These are phyloP conservation scores for Emmonsiellopsis sp. DNA, from an alignment of 2,329 filamentous ascomycete genomes.

Conservation along the genomic window DNA sequence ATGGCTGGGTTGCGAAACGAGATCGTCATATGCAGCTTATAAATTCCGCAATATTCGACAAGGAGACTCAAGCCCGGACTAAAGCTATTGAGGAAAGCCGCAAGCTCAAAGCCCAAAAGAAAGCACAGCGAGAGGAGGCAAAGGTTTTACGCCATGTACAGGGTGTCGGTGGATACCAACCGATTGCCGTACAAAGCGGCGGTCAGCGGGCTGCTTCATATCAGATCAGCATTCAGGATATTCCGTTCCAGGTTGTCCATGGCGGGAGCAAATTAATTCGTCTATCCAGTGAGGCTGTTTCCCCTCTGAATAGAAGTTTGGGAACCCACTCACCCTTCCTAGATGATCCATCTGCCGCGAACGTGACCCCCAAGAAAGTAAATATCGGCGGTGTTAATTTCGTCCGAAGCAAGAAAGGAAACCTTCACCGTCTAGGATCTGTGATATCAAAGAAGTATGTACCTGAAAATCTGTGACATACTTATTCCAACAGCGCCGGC, in stretches of 20 bases:
- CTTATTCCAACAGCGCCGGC: neutral
- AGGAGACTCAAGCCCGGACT: slow-evolving; percentile 57
- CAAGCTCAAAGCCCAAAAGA: slow-evolving; percentile 41
- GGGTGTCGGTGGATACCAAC: slow-evolving; percentile 14
- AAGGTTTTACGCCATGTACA: slow-evolving; percentile 33
- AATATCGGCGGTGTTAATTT: slow-evolving; percentile 70
- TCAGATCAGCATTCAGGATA: slow-evolving; percentile 60
- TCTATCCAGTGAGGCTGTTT: slow-evolving; percentile 51
- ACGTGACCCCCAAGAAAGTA: slow-evolving; percentile 64
- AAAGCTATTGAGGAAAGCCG: slow-evolving; percentile 64
- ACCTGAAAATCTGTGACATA: neutral
- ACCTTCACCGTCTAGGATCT: slow-evolving; percentile 68
- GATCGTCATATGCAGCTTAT: slow-evolving; percentile 76
- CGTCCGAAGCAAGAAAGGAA: slow-evolving; percentile 77
- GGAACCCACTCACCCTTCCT: slow-evolving; percentile 37
- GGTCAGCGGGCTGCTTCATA: slow-evolving; percentile 37
- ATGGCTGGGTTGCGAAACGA: slow-evolving; percentile 60
- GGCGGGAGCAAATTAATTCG: slow-evolving; percentile 77
- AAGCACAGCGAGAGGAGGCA: slow-evolving; percentile 43
- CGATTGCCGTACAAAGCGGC: slow-evolving; percentile 16
- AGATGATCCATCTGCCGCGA: slow-evolving; percentile 51
- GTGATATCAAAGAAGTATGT: slow-evolving; percentile 64
- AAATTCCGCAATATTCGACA: slow-evolving; percentile 68
- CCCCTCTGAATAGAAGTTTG: slow-evolving; percentile 4
- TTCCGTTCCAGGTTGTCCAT: slow-evolving; percentile 63